Evolutionary conservation across 176 grass and related monocot species (phyloP).

Genomic region (Carex scoparia): DNA sequence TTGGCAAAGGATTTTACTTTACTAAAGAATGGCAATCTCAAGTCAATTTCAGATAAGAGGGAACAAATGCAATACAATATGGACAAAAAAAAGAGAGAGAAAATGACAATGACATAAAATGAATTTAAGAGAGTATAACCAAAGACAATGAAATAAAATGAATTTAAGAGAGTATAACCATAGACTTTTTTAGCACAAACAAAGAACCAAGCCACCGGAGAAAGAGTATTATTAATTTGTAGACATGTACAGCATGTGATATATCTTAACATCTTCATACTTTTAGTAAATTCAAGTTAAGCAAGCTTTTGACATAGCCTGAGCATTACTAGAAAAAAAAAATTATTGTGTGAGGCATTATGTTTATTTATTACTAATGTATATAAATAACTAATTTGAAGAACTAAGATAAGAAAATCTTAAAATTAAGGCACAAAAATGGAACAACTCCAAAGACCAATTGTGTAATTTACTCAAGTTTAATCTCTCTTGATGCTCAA

Average conservation of each 20-base stretch:
- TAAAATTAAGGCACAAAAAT: background rate
- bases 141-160: background rate
- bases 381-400: constrained; percentile 11
- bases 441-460: background rate
- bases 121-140: background rate
- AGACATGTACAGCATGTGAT: background rate
- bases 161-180: constrained; percentile 2
- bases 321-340: background rate
- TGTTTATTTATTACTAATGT: constrained; percentile 3
- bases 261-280: background rate
- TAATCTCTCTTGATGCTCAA: background rate
- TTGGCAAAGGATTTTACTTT: background rate
- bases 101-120: background rate
- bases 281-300: constrained; percentile 11
- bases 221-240: background rate
- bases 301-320: background rate
- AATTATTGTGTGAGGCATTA: background rate
- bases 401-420: constrained; percentile 9
- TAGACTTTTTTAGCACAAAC: background rate
- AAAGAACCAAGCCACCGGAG: background rate
- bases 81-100: background rate
- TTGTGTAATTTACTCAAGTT: background rate
- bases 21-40: background rate
- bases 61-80: background rate
- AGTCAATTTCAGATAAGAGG: background rate